Conservation (phyloP, 2,329 filamentous ascomycete species). For the Sphaceloma murrayae region DNA sequence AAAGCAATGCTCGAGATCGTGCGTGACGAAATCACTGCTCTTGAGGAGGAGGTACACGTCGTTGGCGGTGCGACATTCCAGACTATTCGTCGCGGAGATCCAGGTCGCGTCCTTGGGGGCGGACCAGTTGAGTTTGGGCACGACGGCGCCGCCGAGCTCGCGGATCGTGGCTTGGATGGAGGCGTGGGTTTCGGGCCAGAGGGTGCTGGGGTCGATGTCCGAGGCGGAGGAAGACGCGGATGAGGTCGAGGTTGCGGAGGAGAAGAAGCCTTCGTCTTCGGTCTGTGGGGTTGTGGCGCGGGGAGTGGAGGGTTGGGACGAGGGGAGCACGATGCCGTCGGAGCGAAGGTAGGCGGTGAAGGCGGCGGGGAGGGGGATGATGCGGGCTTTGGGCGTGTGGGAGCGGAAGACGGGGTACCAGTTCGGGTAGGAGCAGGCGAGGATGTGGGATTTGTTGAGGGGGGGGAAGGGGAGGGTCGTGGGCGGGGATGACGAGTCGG, state of each 20-base stretch:
- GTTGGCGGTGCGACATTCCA: conserved; percentile 79
- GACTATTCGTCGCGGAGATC: conserved; percentile 79
- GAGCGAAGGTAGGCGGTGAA: conserved; percentile 83
- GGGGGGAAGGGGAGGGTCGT: conserved; percentile 63
- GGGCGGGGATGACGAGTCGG: conserved; percentile 1
- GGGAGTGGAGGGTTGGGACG: conserved; percentile 48
- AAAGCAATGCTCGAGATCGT: conserved; percentile 89
- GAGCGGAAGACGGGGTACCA: conserved; percentile 65
- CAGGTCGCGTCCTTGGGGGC: conserved; percentile 91
- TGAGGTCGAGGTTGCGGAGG: conserved; percentile 35
- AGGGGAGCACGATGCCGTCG: conserved; percentile 82
- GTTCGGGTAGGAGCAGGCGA: conserved; percentile 86
- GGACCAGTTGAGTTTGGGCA: conserved; percentile 96
- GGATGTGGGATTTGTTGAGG: conserved; percentile 73
- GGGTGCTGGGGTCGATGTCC: conserved; percentile 50
- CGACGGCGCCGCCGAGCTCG: conserved; percentile 74
- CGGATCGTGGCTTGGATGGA: conserved; percentile 66
- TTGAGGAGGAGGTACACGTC: conserved; percentile 93
- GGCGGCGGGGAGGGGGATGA: conserved; percentile 63
- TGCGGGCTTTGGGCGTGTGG: conserved; percentile 73
- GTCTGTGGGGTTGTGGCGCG: conserved; percentile 32
- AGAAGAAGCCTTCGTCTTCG: conserved; percentile 45
- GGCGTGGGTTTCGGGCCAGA: conserved; percentile 63
- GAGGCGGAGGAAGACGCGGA: conserved; percentile 43
- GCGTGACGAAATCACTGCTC: conserved; percentile 86